Conservation (phyloP, 225 moss, liverwort and hornwort genomes). For the Thuidium tamariscinum region DNA sequence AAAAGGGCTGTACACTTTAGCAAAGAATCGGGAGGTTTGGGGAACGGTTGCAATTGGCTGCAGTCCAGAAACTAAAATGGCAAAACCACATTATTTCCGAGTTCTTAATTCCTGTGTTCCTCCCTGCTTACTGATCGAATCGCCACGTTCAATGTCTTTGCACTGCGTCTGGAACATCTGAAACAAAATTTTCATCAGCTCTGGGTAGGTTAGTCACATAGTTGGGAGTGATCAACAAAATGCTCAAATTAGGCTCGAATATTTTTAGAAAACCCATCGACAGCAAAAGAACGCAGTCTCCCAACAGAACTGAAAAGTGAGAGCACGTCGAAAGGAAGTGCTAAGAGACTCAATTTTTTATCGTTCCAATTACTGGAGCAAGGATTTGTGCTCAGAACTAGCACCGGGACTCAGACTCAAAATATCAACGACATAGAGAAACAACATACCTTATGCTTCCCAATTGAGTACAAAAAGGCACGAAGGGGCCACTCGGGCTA, state of each 20-base stretch:
- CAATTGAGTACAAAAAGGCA: not conserved
- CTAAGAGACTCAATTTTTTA: not conserved
- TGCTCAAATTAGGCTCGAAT: not conserved
- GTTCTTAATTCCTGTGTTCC: not conserved
- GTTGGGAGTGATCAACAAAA: not conserved
- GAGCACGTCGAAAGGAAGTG: not conserved
- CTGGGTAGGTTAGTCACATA: not conserved
- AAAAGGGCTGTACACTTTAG: not conserved
- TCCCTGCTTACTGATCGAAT: not conserved
- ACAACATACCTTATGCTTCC: slow-evolving; percentile 2
- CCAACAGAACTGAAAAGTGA: not conserved
- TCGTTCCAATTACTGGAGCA: not conserved
- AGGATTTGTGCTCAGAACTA: not conserved
- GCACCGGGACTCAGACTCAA: not conserved
- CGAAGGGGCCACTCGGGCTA: not conserved
- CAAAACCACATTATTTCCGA: not conserved
- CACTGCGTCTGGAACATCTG: not conserved
- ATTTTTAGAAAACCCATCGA: not conserved
- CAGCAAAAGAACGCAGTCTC: not conserved
- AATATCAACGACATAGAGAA: not conserved
- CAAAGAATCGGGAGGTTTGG: not conserved
- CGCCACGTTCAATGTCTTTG: not conserved
- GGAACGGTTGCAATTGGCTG: not conserved
- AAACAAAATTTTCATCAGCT: not conserved
- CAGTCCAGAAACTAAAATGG: not conserved